Base-by-base conservation (phyloP, 805 yeast species). In the Groenewaldozyma tartarivorans region DNA sequence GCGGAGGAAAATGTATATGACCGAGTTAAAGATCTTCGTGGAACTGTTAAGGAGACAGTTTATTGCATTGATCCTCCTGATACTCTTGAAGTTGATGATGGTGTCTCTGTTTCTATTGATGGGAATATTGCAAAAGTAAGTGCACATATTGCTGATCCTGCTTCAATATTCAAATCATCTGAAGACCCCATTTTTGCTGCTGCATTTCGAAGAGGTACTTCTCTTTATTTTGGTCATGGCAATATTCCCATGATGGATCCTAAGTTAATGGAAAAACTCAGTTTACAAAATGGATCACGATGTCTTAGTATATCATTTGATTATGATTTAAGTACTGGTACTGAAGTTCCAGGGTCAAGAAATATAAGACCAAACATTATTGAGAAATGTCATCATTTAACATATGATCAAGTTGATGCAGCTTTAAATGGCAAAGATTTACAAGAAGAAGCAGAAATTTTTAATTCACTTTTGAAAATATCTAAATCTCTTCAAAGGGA, bases 41-140 rank as follows among this genome's bases (percentile, higher is more conserved):
- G 7, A 24, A 24, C 29, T 9, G 11, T 9, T 13, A 13, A 24
- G 29, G 11, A 7, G 13, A 24, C 7, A 24, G 77, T 87, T 1
- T 90, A 77, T 56, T 87, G 96, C 60, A 85, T 90, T 44, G 98
- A 92, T 61, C 69, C 80, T 2, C 74, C 66, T 3, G 69, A 69
- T 33, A 95, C 97, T 0, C 80, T 81, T 49, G 97, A 92, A 58
- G 81, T 92, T 44, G 98, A 90, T 59, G 98, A 90, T 60, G 98
- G 96, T 36, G 68, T 90, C 20, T 75, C 95, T 1, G 64, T 90
- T 16, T 27, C 19, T 2, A 16, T 36, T 1, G 37, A 40, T 9
- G 50, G 47, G 3, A 50, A 53, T 1, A 48, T 56, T 1, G 55
- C 58, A 2, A 53, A 53, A 11, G 49, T 88, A 4, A 72, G 79